phyloP scores from a whole-genome alignment of 1,284 basidiomycete genomes.

The Cutaneotrichosporon sp. region DNA sequence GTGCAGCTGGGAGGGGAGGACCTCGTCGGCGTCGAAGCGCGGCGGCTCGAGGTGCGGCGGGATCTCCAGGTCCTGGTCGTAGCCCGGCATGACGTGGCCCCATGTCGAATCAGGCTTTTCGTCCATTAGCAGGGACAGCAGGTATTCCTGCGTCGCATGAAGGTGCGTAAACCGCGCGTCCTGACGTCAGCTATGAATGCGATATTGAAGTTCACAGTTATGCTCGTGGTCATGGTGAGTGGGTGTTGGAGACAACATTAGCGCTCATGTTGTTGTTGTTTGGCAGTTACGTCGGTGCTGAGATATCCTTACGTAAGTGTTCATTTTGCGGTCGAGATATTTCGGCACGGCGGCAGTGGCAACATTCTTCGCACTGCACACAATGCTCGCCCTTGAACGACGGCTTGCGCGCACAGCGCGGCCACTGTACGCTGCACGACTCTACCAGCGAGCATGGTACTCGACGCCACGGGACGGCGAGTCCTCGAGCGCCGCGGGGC shows the following conservation, averaged over 20 bases:
- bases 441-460: neutral
- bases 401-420: neutral
- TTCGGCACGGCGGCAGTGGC: neutral
- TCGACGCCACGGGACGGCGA: neutral
- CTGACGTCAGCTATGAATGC: slow-evolving; percentile 17
- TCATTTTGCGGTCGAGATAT: neutral
- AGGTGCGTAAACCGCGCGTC: slow-evolving; percentile 43
- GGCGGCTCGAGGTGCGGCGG: slow-evolving; percentile 30
- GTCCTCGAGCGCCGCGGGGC: neutral
- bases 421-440: neutral
- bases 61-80: slow-evolving; percentile 34
- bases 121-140: slow-evolving; percentile 36
- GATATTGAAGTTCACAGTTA: slow-evolving; percentile 20
- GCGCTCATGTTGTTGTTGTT: neutral
- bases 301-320: neutral
- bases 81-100: slow-evolving; percentile 42
- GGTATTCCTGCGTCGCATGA: slow-evolving; percentile 33
- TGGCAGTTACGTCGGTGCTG: neutral
- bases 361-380: neutral
- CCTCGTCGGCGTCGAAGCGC: slow-evolving; percentile 39
- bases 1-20: slow-evolving; percentile 36
- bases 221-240: slow-evolving; percentile 27
- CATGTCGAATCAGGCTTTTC: slow-evolving; percentile 35
- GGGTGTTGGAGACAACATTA: neutral
- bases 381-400: neutral